Percentiles rank a stretch among this genome's conserved stretches.
Evolutionary conservation across 176 grass and related monocot genomes (phyloP).

Genomic region (Oryza brachyantha): DNA sequence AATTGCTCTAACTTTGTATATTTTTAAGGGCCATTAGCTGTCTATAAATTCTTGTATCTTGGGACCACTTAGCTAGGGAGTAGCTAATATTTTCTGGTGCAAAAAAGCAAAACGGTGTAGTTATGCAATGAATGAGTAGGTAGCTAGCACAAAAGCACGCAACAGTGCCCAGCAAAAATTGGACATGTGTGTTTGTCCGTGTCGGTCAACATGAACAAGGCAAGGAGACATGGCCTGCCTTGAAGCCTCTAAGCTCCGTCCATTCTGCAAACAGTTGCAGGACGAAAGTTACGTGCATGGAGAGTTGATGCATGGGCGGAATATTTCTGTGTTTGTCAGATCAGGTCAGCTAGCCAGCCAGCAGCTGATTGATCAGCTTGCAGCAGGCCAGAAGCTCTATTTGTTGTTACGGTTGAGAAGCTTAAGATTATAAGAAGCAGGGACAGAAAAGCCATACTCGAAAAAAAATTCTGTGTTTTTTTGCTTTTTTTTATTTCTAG

Average conservation of each 20-base stretch:
- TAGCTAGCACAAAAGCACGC: not conserved
- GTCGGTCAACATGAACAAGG: constrained; percentile 37
- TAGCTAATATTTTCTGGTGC: too few relatives aligned
- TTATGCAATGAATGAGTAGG: not conserved
- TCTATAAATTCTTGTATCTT: too few relatives aligned
- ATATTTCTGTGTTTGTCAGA: constrained; percentile 41
- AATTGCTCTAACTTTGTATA: too few relatives aligned
- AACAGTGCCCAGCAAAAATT: constrained; percentile 22
- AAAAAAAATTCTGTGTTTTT: too few relatives aligned
- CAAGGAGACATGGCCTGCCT: constrained; percentile 12
- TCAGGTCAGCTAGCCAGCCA: constrained; percentile 7
- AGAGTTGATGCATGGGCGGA: constrained; percentile 25
- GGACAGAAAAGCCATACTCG: too few relatives aligned
- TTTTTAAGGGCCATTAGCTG: too few relatives aligned
- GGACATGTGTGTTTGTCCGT: constrained; percentile 29
- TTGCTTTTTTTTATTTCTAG: too few relatives aligned
- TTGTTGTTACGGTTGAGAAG: too few relatives aligned
- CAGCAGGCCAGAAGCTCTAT: too few relatives aligned
- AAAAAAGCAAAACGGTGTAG: too few relatives aligned
- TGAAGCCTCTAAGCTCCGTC: constrained; percentile 23
- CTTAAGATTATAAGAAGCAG: too few relatives aligned
- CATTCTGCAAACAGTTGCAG: constrained; percentile 28
- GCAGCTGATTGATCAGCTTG: not conserved
- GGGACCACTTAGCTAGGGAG: too few relatives aligned
- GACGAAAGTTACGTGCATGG: not conserved